phyloP scores from a whole-genome alignment of 1,284 basidiomycete genomes.

The Exobasidium cylindrosporum region DNA sequence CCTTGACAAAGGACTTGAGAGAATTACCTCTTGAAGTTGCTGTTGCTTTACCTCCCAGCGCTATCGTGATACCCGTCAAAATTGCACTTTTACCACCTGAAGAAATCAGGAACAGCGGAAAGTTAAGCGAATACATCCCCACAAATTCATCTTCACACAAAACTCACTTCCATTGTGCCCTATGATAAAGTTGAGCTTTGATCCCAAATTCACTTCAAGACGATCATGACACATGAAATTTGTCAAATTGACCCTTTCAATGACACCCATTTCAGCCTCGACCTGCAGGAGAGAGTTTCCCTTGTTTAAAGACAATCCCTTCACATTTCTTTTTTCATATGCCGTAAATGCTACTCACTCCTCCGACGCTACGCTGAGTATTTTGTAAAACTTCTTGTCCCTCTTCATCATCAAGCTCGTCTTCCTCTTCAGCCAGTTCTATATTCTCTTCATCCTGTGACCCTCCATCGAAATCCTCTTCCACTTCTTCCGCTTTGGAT shows the following conservation, averaged over 20 bases:
- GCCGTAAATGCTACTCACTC: too few relatives aligned
- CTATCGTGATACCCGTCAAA: constrained; percentile 86
- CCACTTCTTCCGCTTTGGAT: too few relatives aligned
- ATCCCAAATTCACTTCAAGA: constrained; percentile 71
- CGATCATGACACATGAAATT: constrained; percentile 96
- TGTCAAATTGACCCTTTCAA: constrained; percentile 78
- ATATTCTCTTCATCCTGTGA: too few relatives aligned
- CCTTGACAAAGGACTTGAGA: constrained; percentile 82
- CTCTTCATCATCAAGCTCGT: background rate
- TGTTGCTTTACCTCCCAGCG: constrained; percentile 84
- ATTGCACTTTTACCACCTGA: constrained; percentile 92
- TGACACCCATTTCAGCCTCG: constrained; percentile 69
- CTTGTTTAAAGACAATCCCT: too few relatives aligned
- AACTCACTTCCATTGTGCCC: constrained; percentile 64
- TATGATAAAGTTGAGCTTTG: constrained; percentile 94
- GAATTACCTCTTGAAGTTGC: constrained; percentile 76
- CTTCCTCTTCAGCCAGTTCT: background rate
- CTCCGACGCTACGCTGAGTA: background rate
- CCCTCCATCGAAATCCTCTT: too few relatives aligned
- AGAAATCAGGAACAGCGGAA: background rate
- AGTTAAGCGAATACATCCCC: too few relatives aligned
- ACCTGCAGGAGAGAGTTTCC: too few relatives aligned
- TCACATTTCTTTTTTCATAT: too few relatives aligned
- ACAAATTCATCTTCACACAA: too few relatives aligned
- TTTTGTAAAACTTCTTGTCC: background rate